Evolutionary conservation across 306 rosid genomes (phyloP), one percentile per base, ranked within the genome.

Genomic region (Mimosa pudica): DNA sequence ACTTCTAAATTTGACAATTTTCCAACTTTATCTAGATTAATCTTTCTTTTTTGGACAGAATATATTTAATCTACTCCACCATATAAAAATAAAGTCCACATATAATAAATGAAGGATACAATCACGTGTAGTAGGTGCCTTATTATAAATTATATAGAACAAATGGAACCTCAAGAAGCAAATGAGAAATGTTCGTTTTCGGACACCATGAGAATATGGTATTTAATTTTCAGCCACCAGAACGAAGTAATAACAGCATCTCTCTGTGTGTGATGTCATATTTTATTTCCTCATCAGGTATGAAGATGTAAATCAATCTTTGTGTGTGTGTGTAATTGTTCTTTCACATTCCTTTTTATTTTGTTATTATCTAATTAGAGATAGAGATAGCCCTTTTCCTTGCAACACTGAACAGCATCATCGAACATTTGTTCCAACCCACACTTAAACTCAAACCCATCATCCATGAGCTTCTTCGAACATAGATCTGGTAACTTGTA

Each of bases 401-500:
- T 86, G 77, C 87, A 86, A 74, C 84, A 86, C 12, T 80, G 75
- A 60, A 84, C 77, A 48, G 87, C 90, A 13, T 71, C 90, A 33
- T 75, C 71, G n/a, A 85, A 70, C 76, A 70, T 86, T 44, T 85
- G 75, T 33, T 85, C 79, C 36, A 80, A 6, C 8, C 88, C 85
- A 61, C 85, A 71, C 79, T 79, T 79, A 36, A 69, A 89, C 69
- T 70, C 38, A 47, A 89, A 89, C 44, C 90, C 89, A 36, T 74
- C 73, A 77, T 83, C 89, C 35, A 65, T 32, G 13, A 89, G 85
- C 68, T 85, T 87, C 87, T 89, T 89, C 36, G 92, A 77, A 38
- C 77, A 73, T 12, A 81, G 11, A 46, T 41, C 7, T 10, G 77
- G 51, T 0, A 14, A 0, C 55, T 18, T 44, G 9, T 2, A 2